Conservation (phyloP, 306 rosid species). For the Ormosia emarginata region DNA sequence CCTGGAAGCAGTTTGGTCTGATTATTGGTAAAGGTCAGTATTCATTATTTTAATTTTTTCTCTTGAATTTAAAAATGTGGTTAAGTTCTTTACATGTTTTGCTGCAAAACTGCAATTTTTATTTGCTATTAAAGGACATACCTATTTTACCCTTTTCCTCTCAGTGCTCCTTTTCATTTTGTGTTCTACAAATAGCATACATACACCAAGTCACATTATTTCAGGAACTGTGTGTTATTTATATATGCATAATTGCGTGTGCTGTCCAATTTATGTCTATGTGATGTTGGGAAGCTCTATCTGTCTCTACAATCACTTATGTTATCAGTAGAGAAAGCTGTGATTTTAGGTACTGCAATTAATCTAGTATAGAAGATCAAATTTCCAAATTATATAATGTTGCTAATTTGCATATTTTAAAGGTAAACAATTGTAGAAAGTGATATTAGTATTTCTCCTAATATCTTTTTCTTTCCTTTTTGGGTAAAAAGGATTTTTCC, state of each 20-base stretch:
- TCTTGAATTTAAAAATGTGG: not conserved
- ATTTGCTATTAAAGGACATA: not conserved
- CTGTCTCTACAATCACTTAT: not conserved
- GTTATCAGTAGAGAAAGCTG: not conserved
- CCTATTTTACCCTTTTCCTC: not conserved
- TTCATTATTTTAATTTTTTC: not conserved
- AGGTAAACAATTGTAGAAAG: not conserved
- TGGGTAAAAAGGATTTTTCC: not conserved
- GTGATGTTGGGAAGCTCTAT: not conserved
- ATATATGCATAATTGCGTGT: not conserved
- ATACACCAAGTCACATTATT: not conserved
- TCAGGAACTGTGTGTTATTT: not conserved
- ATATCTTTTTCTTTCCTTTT: not conserved
- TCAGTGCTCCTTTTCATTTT: not conserved
- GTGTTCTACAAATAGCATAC: slow-evolving; percentile 2
- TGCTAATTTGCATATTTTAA: not conserved
- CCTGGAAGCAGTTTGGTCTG: slow-evolving; percentile 80
- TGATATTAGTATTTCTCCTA: not conserved
- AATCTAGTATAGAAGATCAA: not conserved
- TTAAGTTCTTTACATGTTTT: not conserved
- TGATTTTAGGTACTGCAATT: not conserved
- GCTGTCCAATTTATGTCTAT: not conserved
- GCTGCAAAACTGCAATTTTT: not conserved
- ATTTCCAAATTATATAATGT: not conserved
- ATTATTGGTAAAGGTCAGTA: slow-evolving; percentile 87